Evolutionary conservation across 129 eudicot species (phyloP).

Genomic region (Centella asiatica): DNA sequence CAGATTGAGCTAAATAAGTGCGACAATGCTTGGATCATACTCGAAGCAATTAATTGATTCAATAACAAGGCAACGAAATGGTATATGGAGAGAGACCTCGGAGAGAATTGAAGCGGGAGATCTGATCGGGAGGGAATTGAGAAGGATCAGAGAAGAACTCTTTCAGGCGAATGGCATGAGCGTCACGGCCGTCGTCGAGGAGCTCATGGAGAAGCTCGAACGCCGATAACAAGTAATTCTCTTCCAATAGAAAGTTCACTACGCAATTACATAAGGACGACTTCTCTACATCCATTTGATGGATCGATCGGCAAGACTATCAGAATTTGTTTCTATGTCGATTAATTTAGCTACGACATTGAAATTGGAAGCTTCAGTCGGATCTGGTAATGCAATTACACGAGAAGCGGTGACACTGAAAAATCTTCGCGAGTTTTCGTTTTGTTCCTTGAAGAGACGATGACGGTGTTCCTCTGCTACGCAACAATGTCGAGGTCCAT

Average conservation of each 20-base stretch:
- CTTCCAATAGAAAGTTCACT: constrained; percentile 91
- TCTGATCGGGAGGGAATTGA: constrained; percentile 98
- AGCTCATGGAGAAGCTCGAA: constrained; percentile 99
- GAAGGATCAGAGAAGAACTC: constrained; percentile 77
- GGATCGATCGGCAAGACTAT: neutral
- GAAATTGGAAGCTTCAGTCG: neutral
- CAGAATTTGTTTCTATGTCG: neutral
- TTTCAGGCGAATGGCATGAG: constrained; percentile 93
- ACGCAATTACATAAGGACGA: constrained; percentile 98
- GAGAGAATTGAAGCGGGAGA: constrained; percentile 87
- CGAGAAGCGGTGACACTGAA: neutral
- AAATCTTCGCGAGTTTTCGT: no score
- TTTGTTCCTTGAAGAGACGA: neutral
- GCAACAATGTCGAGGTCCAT: constrained; percentile 4
- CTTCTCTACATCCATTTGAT: constrained; percentile 87
- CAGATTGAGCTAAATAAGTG: no score
- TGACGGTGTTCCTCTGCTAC: neutral
- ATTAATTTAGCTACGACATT: neutral
- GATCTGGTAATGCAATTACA: neutral
- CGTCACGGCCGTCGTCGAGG: constrained; percentile 89
- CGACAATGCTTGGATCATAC: constrained; percentile 9
- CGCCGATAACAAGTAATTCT: constrained; percentile 86
- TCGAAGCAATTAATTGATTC: neutral
- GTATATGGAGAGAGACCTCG: constrained; percentile 45
- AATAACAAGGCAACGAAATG: neutral